Percentiles rank a stretch among this genome's conserved stretches.
phyloP scores from a whole-genome alignment of 2,329 filamentous ascomycete genomes.

The Arthrobotrys sinensis region DNA sequence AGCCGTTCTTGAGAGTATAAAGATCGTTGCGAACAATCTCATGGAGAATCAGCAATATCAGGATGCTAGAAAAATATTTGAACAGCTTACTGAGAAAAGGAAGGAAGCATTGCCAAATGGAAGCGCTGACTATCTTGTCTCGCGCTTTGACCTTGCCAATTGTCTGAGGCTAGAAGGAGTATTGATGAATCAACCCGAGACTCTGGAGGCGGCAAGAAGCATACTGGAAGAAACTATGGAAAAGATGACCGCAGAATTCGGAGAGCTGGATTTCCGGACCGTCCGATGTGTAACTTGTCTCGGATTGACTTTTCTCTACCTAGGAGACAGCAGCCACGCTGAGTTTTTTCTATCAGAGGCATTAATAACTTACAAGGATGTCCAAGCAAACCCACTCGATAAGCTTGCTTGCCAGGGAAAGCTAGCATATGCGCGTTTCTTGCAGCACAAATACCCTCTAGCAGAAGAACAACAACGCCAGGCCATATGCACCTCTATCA shows the following conservation, averaged over 20 bases:
- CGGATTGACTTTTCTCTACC: background rate
- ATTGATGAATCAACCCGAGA: slow-evolving; percentile 2
- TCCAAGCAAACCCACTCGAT: slow-evolving; percentile 1
- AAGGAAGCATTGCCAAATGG: background rate
- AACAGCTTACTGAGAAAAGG: slow-evolving; percentile 3
- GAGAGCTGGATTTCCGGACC: slow-evolving; percentile 1
- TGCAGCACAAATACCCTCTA: background rate
- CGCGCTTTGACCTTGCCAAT: background rate
- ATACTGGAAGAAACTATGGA: background rate
- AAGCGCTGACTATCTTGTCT: background rate
- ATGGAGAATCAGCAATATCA: background rate
- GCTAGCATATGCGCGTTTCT: background rate
- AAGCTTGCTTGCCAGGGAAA: slow-evolving; percentile 3
- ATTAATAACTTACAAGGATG: slow-evolving; percentile 1
- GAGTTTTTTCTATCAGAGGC: background rate
- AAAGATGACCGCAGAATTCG: background rate
- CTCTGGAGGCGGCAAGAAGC: background rate
- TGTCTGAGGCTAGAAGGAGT: slow-evolving; percentile 1
- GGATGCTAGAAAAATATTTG: background rate
- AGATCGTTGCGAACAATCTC: slow-evolving; percentile 5
- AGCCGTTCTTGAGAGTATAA: background rate
- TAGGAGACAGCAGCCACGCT: background rate
- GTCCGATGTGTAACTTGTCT: background rate
- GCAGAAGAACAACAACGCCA: background rate
- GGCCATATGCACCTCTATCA: background rate